Percentiles rank a stretch among this genome's conserved stretches.
Evolutionary conservation across 1,139 yeast genomes (phyloP).

Genomic region (Yamadazyma triangularis): DNA sequence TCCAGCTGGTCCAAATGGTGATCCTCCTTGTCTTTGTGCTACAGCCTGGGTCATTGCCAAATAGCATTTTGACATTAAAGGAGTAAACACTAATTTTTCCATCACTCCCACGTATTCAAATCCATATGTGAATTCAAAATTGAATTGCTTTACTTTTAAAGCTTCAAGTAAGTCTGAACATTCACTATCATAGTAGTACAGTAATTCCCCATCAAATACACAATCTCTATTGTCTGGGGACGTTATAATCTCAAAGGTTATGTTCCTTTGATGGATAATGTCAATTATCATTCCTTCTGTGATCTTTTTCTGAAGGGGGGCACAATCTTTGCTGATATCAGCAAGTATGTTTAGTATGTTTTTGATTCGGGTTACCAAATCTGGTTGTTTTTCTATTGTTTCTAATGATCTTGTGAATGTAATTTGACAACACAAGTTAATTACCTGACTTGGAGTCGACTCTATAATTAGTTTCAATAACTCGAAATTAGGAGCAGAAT

Average conservation of each 20-base stretch:
- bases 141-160: conserved; percentile 52
- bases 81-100: conserved; percentile 74
- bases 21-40: conserved; percentile 75
- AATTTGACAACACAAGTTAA: conserved; percentile 55
- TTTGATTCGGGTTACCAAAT: neutral
- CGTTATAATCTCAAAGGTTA: conserved; percentile 16
- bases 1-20: conserved; percentile 96
- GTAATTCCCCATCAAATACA: conserved; percentile 36
- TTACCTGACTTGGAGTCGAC: conserved; percentile 54
- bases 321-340: conserved; percentile 15
- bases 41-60: conserved; percentile 73
- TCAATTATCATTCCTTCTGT: conserved; percentile 63
- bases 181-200: conserved; percentile 35
- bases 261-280: conserved; percentile 55
- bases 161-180: conserved; percentile 22
- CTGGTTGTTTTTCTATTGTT: neutral
- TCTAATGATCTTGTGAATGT: conserved; percentile 39
- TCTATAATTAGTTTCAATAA: conserved; percentile 10
- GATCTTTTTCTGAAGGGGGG: conserved; percentile 38
- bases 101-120: conserved; percentile 80
- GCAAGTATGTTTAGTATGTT: conserved; percentile 2
- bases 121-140: conserved; percentile 57
- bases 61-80: conserved; percentile 62
- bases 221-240: neutral
- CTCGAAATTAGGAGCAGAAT: conserved; percentile 8